These are phyloP conservation scores for Sporothrix sp. DNA, from an alignment of 2,329 filamentous ascomycete species.

Conservation along the genomic window DNA sequence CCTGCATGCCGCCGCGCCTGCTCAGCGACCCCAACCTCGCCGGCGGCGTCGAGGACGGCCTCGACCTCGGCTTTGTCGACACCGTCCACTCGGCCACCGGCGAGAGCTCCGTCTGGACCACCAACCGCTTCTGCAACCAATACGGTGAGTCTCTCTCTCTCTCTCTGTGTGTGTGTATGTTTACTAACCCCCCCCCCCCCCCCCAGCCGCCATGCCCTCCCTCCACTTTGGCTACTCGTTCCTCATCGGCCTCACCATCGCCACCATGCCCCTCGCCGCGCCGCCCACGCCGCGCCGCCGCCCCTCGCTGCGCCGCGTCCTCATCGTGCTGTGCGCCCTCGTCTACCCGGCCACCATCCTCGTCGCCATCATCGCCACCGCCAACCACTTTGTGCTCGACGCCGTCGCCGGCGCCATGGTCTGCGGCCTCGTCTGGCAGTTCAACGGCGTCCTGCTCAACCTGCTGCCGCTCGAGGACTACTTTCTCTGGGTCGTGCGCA, in stretches of 20 bases:
- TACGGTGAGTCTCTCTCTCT: too few species aligned
- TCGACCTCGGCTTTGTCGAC: constrained; percentile 52
- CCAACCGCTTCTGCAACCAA: constrained; percentile 66
- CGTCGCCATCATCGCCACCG: constrained; percentile 58
- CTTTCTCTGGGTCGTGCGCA: constrained; percentile 40
- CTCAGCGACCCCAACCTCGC: constrained; percentile 42
- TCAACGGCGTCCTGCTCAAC: constrained; percentile 48
- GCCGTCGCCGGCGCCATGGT: constrained; percentile 59
- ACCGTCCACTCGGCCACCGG: constrained; percentile 47
- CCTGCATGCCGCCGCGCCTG: constrained; percentile 39
- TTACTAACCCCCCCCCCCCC: too few species aligned
- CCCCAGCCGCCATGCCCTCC: constrained; percentile 64
- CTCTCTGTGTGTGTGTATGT: too few species aligned
- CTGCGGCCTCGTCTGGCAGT: constrained; percentile 53
- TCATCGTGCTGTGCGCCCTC: constrained; percentile 40
- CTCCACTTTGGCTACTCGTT: constrained; percentile 69
- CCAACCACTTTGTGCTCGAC: constrained; percentile 65
- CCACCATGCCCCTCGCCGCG: constrained; percentile 50
- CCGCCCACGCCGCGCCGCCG: constrained; percentile 30
- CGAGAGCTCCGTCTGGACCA: constrained; percentile 60
- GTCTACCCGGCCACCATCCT: constrained; percentile 57
- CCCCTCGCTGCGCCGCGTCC: constrained; percentile 40
- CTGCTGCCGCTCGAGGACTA: constrained; percentile 55
- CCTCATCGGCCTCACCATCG: constrained; percentile 60
- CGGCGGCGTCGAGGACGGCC: constrained; percentile 47